Base-by-base conservation (phyloP, 1,284 basidiomycete species). In the Cryptococcus sp. region DNA sequence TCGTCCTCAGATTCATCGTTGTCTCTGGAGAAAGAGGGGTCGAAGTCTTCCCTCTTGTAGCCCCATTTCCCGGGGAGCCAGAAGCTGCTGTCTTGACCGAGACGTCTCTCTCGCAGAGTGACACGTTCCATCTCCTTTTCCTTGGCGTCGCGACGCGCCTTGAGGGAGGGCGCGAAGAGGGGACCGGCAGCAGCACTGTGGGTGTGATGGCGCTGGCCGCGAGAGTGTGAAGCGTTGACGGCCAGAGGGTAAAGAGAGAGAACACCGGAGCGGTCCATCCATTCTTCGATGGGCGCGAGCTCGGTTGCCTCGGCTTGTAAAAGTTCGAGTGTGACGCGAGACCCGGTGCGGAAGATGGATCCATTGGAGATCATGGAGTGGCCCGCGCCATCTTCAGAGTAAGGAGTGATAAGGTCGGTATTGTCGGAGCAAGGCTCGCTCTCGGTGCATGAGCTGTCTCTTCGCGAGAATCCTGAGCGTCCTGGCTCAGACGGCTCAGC, bases 191-290 rank as follows among this genome's bases (percentile, higher is more conserved):
- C 65, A 15, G 57, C 53, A 17, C 59, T 54, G 1, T 63, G 51
- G 11, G 60, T 56, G 2, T 47, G 25, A 3, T 62, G 61, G n/a
- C 48, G 47, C 15, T 50, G 39, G 5, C 50, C 48, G 7, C 59
- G 54, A n/a, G 66, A 56, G 52, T 68, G 71, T 17, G 70, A 75
- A 1, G 73, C 50, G 22, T 69, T 61, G 46, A 70, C 72, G 2
- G 74, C 74, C 16, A 77, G 66, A 1, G 75, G 75, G 57, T 77
- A 77, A 48, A 77, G 71, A 3, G 74, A 76, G 17, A 77, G 67
- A 16, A 77, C 62, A 19, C 74, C 75, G 0, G 67, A 69, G 22
- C 63, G 61, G 52, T 71, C 75, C 75, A 76, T 77, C 75, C 75
- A 77, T 7, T 64, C 50, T 50, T 73, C 69, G 42, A 75, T 68